A percentile compares a stretch with the other conserved stretches of the same genome.
phyloP scores from a whole-genome alignment of 2,329 filamentous ascomycete species.

The Xylariaceae sp. region DNA sequence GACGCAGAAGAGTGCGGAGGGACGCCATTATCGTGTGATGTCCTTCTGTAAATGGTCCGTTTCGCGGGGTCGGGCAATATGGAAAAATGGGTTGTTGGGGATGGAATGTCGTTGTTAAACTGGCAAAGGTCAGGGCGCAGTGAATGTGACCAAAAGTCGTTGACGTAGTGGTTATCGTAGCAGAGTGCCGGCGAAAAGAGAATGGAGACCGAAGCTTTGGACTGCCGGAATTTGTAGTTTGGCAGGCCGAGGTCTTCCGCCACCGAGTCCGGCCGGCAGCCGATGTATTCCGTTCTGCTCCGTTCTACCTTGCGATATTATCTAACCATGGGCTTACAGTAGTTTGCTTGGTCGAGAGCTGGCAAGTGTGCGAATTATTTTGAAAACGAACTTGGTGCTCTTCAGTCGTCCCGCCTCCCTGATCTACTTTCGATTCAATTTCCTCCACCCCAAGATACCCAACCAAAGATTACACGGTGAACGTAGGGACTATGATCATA shows the following conservation, averaged over 20 bases:
- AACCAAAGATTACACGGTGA: no score
- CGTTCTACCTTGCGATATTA: no score
- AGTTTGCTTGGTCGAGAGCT: no score
- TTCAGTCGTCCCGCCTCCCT: no score
- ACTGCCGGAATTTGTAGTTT: not conserved
- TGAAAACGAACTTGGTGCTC: no score
- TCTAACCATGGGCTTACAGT: no score
- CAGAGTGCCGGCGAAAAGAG: not conserved
- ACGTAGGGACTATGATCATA: no score
- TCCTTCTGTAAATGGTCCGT: not conserved
- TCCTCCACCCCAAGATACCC: no score
- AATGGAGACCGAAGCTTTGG: slow-evolving; percentile 8
- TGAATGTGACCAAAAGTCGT: not conserved
- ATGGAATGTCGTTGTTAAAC: not conserved
- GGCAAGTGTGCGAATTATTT: no score
- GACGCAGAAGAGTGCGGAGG: slow-evolving; percentile 20
- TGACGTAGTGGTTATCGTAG: slow-evolving; percentile 10
- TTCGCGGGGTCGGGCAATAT: not conserved
- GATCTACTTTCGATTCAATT: no score
- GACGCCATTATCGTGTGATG: slow-evolving; percentile 18
- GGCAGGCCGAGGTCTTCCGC: not conserved
- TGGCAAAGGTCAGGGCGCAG: not conserved
- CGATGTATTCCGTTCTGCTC: no score
- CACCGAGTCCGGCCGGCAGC: no score
- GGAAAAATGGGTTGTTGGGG: not conserved